Conservation (phyloP, 2,329 filamentous ascomycete species). For the Chaetoscypha palmicola region DNA sequence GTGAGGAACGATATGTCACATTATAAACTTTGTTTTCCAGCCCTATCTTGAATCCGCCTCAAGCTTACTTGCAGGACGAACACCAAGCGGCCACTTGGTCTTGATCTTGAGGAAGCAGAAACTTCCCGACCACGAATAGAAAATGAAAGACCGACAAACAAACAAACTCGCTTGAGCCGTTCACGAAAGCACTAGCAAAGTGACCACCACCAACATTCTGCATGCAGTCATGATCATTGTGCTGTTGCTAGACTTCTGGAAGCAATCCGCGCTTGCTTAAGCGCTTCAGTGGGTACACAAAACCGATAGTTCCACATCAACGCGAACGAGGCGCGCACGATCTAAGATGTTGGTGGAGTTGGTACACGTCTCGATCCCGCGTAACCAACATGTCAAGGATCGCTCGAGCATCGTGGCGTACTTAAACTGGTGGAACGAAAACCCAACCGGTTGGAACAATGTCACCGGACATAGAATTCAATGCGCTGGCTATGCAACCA, state of each 20-base stretch:
- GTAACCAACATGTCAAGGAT: slow-evolving; percentile 3
- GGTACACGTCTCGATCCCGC: neutral
- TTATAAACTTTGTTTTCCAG: too few relatives aligned
- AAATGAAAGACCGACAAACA: too few relatives aligned
- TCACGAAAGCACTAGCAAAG: too few relatives aligned
- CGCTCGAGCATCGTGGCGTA: slow-evolving; percentile 7
- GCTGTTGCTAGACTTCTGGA: too few relatives aligned
- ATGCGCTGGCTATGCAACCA: slow-evolving; percentile 15
- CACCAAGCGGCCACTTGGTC: too few relatives aligned
- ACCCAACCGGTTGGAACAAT: slow-evolving; percentile 7
- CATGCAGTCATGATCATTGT: too few relatives aligned
- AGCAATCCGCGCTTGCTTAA: slow-evolving; percentile 21
- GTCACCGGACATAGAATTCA: slow-evolving; percentile 6
- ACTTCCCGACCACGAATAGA: too few relatives aligned
- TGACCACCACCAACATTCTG: too few relatives aligned
- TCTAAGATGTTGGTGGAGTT: slow-evolving; percentile 2
- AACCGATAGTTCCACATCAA: slow-evolving; percentile 3
- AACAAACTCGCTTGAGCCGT: too few relatives aligned
- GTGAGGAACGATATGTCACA: neutral
- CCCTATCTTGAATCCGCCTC: too few relatives aligned
- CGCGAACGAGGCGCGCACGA: slow-evolving; percentile 8
- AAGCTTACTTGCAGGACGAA: too few relatives aligned
- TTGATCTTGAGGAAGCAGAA: too few relatives aligned
- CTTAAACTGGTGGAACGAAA: slow-evolving; percentile 1
- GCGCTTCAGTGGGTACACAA: slow-evolving; percentile 14